Evolutionary conservation across 495 filamentous ascomycete genomes (phyloP).

Genomic region (Tuber microsphaerosporum): DNA sequence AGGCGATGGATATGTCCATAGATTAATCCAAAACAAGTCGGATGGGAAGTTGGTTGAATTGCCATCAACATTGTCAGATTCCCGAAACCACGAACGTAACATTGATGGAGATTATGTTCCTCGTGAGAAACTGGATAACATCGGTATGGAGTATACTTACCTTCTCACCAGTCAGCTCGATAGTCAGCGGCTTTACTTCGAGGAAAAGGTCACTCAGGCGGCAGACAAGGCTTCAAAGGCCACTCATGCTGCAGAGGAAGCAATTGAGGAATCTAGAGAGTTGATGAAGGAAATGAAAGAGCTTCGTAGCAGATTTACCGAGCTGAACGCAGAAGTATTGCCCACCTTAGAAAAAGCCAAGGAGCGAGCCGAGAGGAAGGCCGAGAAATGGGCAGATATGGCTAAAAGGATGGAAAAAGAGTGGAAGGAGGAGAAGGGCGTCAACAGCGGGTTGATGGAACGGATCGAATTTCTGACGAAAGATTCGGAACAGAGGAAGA

Average conservation of each 20-base stretch:
- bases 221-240: conserved; percentile 83
- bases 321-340: conserved; percentile 54
- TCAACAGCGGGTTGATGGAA: conserved; percentile 70
- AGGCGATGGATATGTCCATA: conserved; percentile 89
- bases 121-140: conserved; percentile 81
- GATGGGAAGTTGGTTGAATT: conserved; percentile 87
- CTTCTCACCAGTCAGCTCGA: conserved; percentile 87
- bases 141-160: conserved; percentile 89
- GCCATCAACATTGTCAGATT: conserved; percentile 46
- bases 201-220: conserved; percentile 83
- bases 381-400: conserved; percentile 63
- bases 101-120: conserved; percentile 66
- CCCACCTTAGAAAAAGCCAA: conserved; percentile 63
- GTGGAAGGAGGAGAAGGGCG: conserved; percentile 79
- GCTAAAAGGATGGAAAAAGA: conserved; percentile 68
- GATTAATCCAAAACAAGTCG: conserved; percentile 83
- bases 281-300: conserved; percentile 50
- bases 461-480: conserved; percentile 61
- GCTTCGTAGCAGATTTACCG: conserved; percentile 53
- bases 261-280: conserved; percentile 50
- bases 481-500: conserved; percentile 51
- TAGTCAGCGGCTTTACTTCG: conserved; percentile 85
- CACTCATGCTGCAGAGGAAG: conserved; percentile 56
- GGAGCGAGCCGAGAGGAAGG: conserved; percentile 58
- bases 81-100: conserved; percentile 37